Evolutionary conservation across 768 basidiomycete species (phyloP).

Genomic region (Lactarius evosmus): DNA sequence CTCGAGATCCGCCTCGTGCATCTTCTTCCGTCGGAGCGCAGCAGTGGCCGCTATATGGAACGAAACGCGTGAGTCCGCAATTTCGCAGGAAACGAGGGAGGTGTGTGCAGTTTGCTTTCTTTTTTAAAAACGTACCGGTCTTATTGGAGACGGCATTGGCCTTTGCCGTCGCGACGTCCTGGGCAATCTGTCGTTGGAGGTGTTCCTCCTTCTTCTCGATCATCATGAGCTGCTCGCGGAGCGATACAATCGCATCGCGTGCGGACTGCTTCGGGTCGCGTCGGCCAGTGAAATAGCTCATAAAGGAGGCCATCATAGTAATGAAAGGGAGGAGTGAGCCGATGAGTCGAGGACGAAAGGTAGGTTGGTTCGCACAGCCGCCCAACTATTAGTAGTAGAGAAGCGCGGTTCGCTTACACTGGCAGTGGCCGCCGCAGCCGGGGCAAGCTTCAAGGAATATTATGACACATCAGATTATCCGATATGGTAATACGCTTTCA

Average conservation of each 20-base stretch:
- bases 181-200: conserved; percentile 94
- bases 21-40: conserved; percentile 92
- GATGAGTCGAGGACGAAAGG: background rate
- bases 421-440: background rate
- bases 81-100: background rate
- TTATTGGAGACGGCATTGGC: conserved; percentile 94
- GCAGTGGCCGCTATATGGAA: conserved; percentile 77
- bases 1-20: conserved; percentile 82
- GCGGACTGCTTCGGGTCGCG: conserved; percentile 82
- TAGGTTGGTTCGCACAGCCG: background rate
- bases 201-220: conserved; percentile 99
- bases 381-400: background rate
- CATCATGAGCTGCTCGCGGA: conserved; percentile 93
- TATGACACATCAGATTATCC: background rate
- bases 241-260: conserved; percentile 86
- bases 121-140: conserved; percentile 62
- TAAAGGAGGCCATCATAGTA: conserved; percentile 39
- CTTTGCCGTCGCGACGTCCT: conserved; percentile 87
- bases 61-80: conserved; percentile 7
- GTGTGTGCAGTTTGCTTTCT: too few species aligned
- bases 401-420: background rate
- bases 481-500: conserved; percentile 8
- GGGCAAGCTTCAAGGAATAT: too few species aligned
- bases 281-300: conserved; percentile 87
- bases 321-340: background rate